Evolutionary conservation across 208 protist species (phyloP).

Genomic region (Wallacemonas sp.): DNA sequence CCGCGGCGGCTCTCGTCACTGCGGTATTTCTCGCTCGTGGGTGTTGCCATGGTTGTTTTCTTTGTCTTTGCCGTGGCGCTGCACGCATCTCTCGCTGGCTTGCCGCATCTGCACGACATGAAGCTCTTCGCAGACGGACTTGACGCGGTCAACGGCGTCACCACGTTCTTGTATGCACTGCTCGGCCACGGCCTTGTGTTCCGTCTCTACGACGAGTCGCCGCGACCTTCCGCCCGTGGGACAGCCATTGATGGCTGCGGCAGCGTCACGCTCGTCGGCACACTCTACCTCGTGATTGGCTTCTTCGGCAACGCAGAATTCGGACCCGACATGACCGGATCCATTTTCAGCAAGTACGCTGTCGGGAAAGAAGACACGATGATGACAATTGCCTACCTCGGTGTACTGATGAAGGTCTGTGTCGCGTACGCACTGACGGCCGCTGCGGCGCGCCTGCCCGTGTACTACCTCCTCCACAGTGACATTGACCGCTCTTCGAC

Average conservation of each 20-base stretch:
- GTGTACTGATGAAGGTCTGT: conserved; percentile 52
- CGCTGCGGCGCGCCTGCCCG: conserved; percentile 32
- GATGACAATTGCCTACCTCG: conserved; percentile 51
- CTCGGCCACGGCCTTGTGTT: conserved; percentile 51
- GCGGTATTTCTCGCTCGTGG: conserved; percentile 62
- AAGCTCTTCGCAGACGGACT: conserved; percentile 28
- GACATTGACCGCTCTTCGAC: conserved; percentile 30
- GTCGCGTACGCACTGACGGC: conserved; percentile 46
- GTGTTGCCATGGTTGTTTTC: conserved; percentile 53
- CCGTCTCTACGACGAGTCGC: conserved; percentile 17
- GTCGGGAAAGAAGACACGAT: conserved; percentile 33
- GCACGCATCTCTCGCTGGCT: conserved; percentile 30
- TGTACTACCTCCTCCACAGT: conserved; percentile 38
- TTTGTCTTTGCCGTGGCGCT: conserved; percentile 64
- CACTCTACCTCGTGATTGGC: conserved; percentile 59
- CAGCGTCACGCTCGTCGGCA: conserved; percentile 40
- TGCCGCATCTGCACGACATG: conserved; percentile 38
- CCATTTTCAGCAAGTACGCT: conserved; percentile 33
- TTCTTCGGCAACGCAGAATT: conserved; percentile 72
- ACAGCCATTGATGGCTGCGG: conserved; percentile 16
- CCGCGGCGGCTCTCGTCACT: conserved; percentile 63
- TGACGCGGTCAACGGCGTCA: conserved; percentile 40
- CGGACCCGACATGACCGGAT: conserved; percentile 28
- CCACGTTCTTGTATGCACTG: conserved; percentile 59
- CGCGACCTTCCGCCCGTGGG: neutral